Percentiles rank a stretch among this genome's conserved stretches.
phyloP scores from a whole-genome alignment of 1,139 yeast species.

The Protomyces gravidus region DNA sequence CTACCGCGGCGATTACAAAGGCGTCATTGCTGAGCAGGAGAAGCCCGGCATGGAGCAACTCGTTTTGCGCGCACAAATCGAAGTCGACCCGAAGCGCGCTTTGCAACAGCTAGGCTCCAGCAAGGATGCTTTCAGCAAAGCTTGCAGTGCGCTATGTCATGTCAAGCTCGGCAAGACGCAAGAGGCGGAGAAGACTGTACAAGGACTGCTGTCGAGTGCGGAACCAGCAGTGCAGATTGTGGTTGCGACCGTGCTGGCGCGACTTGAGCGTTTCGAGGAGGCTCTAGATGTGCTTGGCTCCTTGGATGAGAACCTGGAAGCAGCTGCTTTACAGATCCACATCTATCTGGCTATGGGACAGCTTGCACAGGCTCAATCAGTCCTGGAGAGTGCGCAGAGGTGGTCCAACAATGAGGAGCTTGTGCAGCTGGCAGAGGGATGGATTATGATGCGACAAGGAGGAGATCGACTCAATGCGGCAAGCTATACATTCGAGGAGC shows the following conservation, averaged over 20 bases:
- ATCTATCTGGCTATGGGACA: conserved; percentile 41
- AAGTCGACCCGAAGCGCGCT: conserved; percentile 1
- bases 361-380: conserved; percentile 40
- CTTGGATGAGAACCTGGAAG: conserved; percentile 38
- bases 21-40: conserved; percentile 6
- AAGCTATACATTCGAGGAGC: conserved; percentile 69
- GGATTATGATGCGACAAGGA: conserved; percentile 52
- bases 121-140: conserved; percentile 27
- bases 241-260: conserved; percentile 39
- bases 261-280: conserved; percentile 39
- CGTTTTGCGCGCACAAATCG: conserved; percentile 17
- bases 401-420: conserved; percentile 66
- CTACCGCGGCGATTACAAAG: conserved; percentile 17
- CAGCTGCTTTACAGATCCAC: conserved; percentile 42
- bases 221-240: conserved; percentile 33
- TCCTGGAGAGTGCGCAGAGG: conserved; percentile 42
- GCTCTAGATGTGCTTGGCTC: conserved; percentile 40
- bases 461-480: conserved; percentile 59
- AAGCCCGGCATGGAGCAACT: conserved; percentile 10
- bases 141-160: conserved; percentile 37
- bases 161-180: conserved; percentile 34
- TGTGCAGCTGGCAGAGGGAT: conserved; percentile 64
- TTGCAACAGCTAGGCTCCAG: not conserved
- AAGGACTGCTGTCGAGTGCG: conserved; percentile 35
- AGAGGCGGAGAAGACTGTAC: conserved; percentile 36